These are phyloP conservation scores for Arxiozyma slooffiae DNA, from an alignment of 1,139 yeast species.

Conservation along the genomic window DNA sequence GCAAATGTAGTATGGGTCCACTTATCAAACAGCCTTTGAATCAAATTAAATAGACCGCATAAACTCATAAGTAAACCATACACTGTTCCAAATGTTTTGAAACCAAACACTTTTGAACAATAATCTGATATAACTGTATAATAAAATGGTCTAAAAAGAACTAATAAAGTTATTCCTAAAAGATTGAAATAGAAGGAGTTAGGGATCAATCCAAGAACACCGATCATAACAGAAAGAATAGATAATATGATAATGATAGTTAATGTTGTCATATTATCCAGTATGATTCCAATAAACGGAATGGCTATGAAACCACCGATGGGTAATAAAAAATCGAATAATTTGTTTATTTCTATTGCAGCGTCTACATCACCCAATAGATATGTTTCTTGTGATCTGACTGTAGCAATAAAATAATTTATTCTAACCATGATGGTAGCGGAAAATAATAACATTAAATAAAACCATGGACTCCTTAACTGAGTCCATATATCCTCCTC, in stretches of 20 bases:
- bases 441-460: constrained; percentile 66
- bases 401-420: constrained; percentile 84
- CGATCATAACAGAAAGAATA: constrained; percentile 48
- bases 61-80: constrained; percentile 78
- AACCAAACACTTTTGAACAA: constrained; percentile 88
- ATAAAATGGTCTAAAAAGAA: constrained; percentile 82
- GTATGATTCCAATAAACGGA: constrained; percentile 74
- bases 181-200: constrained; percentile 45
- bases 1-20: constrained; percentile 56
- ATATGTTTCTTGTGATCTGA: constrained; percentile 66
- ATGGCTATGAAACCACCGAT: constrained; percentile 77
- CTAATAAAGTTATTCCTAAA: constrained; percentile 58
- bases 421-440: constrained; percentile 82
- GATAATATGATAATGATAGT: constrained; percentile 47
- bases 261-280: constrained; percentile 65
- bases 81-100: constrained; percentile 83
- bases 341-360: constrained; percentile 55
- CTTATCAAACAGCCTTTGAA: constrained; percentile 60
- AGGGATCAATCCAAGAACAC: constrained; percentile 55
- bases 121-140: constrained; percentile 88
- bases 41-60: constrained; percentile 66
- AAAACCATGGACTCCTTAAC: constrained; percentile 67
- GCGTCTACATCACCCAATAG: constrained; percentile 45
- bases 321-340: constrained; percentile 79
- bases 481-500: constrained; percentile 54